These are phyloP conservation scores for Calonectria fujianensis DNA, from an alignment of 2,329 filamentous ascomycete genomes.

Conservation along the genomic window DNA sequence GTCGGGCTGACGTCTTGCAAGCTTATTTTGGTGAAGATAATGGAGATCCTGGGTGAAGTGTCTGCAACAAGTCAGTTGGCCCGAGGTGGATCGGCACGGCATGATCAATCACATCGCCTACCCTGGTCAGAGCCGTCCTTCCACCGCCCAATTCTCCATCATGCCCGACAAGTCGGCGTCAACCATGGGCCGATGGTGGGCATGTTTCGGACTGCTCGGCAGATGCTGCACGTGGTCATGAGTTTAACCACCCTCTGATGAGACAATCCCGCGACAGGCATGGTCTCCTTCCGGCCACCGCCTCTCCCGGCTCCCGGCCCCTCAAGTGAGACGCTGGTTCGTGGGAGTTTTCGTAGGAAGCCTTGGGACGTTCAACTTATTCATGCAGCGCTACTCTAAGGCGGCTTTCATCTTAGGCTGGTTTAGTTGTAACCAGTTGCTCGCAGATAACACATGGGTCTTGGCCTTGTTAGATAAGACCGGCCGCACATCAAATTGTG, in stretches of 20 bases:
- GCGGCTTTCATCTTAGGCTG: not conserved
- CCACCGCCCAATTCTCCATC: conserved; percentile 39
- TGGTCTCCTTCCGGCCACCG: conserved; percentile 5
- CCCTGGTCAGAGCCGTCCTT: conserved; percentile 27
- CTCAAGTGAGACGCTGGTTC: conserved; percentile 27
- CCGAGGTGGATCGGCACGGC: conserved; percentile 30
- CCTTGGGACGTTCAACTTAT: not conserved
- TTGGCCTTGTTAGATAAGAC: not conserved
- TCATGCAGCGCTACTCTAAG: conserved; percentile 19
- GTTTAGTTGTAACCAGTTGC: conserved; percentile 10
- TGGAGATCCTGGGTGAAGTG: conserved; percentile 11
- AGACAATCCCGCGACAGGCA: conserved; percentile 32
- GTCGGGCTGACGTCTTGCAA: conserved; percentile 37
- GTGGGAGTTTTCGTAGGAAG: not conserved
- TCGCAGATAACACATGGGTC: not conserved
- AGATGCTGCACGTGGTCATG: conserved; percentile 35
- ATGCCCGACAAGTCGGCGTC: conserved; percentile 20
- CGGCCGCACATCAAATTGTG: conserved; percentile 18
- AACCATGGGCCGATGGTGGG: conserved; percentile 35
- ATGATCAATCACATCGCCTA: conserved; percentile 16
- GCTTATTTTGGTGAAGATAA: conserved; percentile 22
- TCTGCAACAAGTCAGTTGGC: conserved; percentile 31
- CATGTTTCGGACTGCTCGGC: conserved; percentile 33
- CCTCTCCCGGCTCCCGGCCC: conserved; percentile 26
- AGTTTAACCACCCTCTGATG: conserved; percentile 28